These are phyloP conservation scores for Biscutella auriculata DNA, from an alignment of 441 rosid genomes.

Conservation along the genomic window DNA sequence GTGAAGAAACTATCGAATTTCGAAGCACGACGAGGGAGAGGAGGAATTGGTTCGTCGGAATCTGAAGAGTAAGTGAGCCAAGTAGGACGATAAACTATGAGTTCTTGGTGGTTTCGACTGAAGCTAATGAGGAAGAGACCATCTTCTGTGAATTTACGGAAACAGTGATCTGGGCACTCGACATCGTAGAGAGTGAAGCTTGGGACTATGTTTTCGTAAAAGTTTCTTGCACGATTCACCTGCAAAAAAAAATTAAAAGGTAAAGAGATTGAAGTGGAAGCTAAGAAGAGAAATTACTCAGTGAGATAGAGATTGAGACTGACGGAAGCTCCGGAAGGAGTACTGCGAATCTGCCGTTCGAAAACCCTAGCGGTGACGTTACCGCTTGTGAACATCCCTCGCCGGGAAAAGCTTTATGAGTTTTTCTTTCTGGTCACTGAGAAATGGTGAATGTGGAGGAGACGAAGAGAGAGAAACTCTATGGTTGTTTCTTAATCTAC, in stretches of 20 bases:
- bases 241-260: conserved; percentile 18
- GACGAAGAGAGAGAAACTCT: no score
- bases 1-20: conserved; percentile 85
- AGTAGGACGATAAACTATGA: conserved; percentile 80
- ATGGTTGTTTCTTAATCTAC: no score
- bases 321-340: conserved; percentile 59
- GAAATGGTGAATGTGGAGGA: no score
- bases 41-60: conserved; percentile 1
- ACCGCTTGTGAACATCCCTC: conserved; percentile 63
- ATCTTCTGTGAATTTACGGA: conserved; percentile 89
- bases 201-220: conserved; percentile 90
- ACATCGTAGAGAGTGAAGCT: conserved; percentile 70
- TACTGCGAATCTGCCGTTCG: conserved; percentile 70
- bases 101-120: conserved; percentile 72
- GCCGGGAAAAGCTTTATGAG: no score
- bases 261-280: not conserved
- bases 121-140: conserved; percentile 86
- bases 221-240: conserved; percentile 72
- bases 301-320: conserved; percentile 23
- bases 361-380: conserved; percentile 80
- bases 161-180: conserved; percentile 78
- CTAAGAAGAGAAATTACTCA: not conserved
- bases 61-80: conserved; percentile 72
- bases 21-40: conserved; percentile 54
- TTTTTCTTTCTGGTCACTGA: no score